Evolutionary conservation across 768 basidiomycete species (phyloP).

Genomic region (Agrocybe praecox): DNA sequence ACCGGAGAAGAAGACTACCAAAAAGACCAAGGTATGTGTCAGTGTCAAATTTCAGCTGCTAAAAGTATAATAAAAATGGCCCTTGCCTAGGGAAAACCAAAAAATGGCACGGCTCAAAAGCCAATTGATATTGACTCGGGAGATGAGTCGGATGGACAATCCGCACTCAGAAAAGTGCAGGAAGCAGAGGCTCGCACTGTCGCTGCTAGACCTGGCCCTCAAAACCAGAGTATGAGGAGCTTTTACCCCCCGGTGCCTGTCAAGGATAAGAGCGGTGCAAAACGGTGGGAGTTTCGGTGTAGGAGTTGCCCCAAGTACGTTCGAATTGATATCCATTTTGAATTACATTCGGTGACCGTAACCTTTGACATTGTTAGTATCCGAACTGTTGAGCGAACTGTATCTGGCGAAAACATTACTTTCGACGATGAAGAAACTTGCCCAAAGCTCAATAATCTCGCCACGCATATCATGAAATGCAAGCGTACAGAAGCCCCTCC

Average conservation of each 20-base stretch:
- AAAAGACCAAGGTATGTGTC: not conserved
- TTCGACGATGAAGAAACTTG: slow-evolving; percentile 21
- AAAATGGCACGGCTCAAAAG: not conserved
- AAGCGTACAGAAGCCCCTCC: not conserved
- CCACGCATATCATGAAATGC: slow-evolving; percentile 19
- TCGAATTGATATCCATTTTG: too few relatives aligned
- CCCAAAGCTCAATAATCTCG: slow-evolving; percentile 28
- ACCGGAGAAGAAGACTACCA: not conserved
- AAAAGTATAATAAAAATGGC: too few relatives aligned
- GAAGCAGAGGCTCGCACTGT: not conserved
- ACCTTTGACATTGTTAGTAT: not conserved
- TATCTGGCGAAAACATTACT: not conserved
- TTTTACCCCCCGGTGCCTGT: not conserved
- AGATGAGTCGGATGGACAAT: not conserved
- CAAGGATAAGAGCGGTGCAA: not conserved
- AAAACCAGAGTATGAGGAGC: not conserved
- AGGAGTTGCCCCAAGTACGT: not conserved
- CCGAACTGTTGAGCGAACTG: not conserved
- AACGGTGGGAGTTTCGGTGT: not conserved
- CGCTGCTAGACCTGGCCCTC: not conserved
- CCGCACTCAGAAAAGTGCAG: not conserved
- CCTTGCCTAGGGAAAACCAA: not conserved
- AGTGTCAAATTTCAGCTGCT: too few relatives aligned
- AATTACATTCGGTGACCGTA: too few relatives aligned
- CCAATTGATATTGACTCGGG: not conserved